These are phyloP conservation scores for Fusarium transvaalense DNA, from an alignment of 2,329 filamentous ascomycete species.

Conservation along the genomic window DNA sequence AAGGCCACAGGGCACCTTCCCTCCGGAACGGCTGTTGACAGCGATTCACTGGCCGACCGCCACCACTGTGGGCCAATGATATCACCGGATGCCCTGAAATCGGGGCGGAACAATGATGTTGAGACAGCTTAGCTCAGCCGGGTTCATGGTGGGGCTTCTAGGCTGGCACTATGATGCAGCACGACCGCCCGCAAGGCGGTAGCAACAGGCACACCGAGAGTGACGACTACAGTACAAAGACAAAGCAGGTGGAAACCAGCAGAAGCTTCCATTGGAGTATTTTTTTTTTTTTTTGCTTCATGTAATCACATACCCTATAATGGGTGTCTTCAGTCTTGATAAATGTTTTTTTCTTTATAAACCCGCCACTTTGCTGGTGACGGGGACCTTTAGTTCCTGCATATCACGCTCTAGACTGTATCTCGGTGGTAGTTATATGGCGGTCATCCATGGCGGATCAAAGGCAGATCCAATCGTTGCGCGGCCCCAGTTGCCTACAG, in stretches of 20 bases:
- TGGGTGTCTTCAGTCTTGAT: neutral
- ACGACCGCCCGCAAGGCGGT: conserved; percentile 33
- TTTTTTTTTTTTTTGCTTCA: neutral
- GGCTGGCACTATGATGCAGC: conserved; percentile 46
- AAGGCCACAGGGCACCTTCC: conserved; percentile 48
- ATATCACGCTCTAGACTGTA: conserved; percentile 19
- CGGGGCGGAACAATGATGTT: conserved; percentile 56
- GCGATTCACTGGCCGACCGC: conserved; percentile 49
- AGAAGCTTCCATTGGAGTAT: conserved; percentile 41
- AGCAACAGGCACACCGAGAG: conserved; percentile 46
- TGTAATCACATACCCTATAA: neutral
- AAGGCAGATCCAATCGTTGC: conserved; percentile 32
- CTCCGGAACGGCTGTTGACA: conserved; percentile 44
- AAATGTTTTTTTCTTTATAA: neutral
- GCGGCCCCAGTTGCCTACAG: conserved; percentile 26
- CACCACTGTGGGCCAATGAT: conserved; percentile 53
- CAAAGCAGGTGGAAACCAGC: conserved; percentile 43
- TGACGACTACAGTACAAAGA: conserved; percentile 45
- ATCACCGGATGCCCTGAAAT: conserved; percentile 45
- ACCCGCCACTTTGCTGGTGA: conserved; percentile 28
- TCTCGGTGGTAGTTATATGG: conserved; percentile 18
- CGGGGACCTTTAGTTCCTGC: conserved; percentile 32
- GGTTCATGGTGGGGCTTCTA: conserved; percentile 32
- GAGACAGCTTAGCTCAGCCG: conserved; percentile 47
- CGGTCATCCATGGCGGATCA: conserved; percentile 33